A percentile compares a stretch with the other conserved stretches of the same genome.
These are phyloP conservation scores for Lichina pygmaea DNA, from an alignment of 495 filamentous ascomycete species.

Conservation along the genomic window DNA sequence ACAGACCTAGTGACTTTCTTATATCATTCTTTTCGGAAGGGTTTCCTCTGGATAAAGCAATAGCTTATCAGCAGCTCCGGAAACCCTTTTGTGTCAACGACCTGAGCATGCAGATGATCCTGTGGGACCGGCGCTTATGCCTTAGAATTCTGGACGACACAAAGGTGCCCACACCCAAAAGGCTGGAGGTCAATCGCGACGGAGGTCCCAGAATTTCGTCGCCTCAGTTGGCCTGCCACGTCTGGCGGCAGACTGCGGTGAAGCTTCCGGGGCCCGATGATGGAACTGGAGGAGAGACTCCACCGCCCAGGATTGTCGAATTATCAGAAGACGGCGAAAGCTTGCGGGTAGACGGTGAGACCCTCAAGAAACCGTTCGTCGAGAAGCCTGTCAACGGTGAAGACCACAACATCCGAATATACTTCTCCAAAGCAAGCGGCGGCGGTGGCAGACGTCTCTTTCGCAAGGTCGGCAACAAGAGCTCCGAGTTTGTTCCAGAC, in stretches of 20 bases:
- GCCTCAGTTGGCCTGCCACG: conserved; percentile 45
- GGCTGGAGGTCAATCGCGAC: conserved; percentile 85
- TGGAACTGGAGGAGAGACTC: conserved; percentile 36
- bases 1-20: conserved; percentile 47
- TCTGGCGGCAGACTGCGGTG: conserved; percentile 56
- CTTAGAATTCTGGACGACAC: conserved; percentile 69
- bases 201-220: conserved; percentile 63
- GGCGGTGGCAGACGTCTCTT: conserved; percentile 82
- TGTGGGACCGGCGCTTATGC: conserved; percentile 88
- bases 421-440: conserved; percentile 63
- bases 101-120: conserved; percentile 86
- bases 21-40: conserved; percentile 97
- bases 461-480: conserved; percentile 94
- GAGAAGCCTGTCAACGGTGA: conserved; percentile 97
- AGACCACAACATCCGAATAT: conserved; percentile 96
- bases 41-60: conserved; percentile 90
- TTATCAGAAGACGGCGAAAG: conserved; percentile 70
- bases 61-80: conserved; percentile 70
- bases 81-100: conserved; percentile 97
- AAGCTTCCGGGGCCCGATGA: conserved; percentile 47
- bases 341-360: conserved; percentile 56
- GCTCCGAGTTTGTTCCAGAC: conserved; percentile 64
- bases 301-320: conserved; percentile 35
- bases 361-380: conserved; percentile 80
- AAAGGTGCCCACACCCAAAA: conserved; percentile 61